phyloP scores from a whole-genome alignment of 2,329 filamentous ascomycete genomes.

The Rachicladosporium sp. region DNA sequence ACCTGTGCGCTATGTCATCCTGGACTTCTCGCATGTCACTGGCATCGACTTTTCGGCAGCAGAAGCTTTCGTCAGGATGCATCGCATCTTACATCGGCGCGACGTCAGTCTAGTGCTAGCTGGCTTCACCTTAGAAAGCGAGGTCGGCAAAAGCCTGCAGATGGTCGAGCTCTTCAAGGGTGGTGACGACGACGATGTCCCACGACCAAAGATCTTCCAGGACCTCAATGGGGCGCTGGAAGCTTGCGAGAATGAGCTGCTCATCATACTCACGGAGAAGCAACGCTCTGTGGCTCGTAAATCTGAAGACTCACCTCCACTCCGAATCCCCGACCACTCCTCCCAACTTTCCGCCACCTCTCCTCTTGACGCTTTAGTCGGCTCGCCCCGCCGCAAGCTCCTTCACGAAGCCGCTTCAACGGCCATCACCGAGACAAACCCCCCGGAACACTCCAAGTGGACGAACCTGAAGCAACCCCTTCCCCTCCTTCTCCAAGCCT shows the following conservation, averaged over 20 bases:
- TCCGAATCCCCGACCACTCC: conserved; percentile 15
- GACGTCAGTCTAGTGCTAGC: conserved; percentile 73
- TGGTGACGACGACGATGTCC: conserved; percentile 48
- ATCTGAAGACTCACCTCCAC: conserved; percentile 35
- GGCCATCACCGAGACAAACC: conserved; percentile 49
- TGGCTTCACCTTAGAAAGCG: conserved; percentile 62
- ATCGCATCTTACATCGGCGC: conserved; percentile 65
- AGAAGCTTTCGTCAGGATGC: conserved; percentile 88
- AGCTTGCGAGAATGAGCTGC: conserved; percentile 84
- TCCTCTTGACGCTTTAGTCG: conserved; percentile 28
- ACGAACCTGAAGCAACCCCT: conserved; percentile 80
- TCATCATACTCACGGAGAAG: conserved; percentile 39
- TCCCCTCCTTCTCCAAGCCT: conserved; percentile 86
- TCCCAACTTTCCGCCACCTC: conserved; percentile 5
- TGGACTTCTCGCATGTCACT: conserved; percentile 81
- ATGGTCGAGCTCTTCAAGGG: conserved; percentile 73
- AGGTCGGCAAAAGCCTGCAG: conserved; percentile 64
- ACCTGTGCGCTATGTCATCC: conserved; percentile 78
- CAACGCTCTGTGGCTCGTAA: conserved; percentile 26
- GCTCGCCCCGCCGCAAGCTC: conserved; percentile 69
- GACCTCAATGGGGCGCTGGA: conserved; percentile 89
- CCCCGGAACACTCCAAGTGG: conserved; percentile 54
- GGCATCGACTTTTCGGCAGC: conserved; percentile 93
- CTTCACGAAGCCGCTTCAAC: conserved; percentile 67
- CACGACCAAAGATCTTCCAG: conserved; percentile 55